These are phyloP conservation scores for Fusarium sp. DNA, from an alignment of 2,329 filamentous ascomycete species.

Conservation along the genomic window DNA sequence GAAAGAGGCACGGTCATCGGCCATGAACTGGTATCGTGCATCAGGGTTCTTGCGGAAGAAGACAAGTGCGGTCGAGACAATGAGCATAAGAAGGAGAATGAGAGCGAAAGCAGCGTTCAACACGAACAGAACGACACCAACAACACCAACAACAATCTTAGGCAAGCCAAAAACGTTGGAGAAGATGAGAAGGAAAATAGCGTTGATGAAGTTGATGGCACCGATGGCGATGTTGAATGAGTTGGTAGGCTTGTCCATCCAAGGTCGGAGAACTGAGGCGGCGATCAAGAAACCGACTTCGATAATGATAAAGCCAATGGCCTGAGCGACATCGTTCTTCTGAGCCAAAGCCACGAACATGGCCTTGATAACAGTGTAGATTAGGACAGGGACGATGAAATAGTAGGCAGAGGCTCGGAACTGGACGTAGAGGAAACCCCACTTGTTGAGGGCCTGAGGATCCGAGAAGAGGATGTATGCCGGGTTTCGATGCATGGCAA, in stretches of 20 bases:
- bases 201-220: constrained; percentile 90
- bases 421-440: constrained; percentile 97
- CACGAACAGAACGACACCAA: constrained; percentile 91
- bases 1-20: constrained; percentile 94
- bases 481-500: constrained; percentile 93
- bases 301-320: constrained; percentile 85
- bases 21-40: constrained; percentile 95
- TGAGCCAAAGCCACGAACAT: constrained; percentile 91
- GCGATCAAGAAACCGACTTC: constrained; percentile 84
- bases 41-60: constrained; percentile 95
- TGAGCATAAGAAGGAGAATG: constrained; percentile 85
- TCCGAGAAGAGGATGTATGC: constrained; percentile 98
- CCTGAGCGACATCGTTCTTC: constrained; percentile 78
- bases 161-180: constrained; percentile 89
- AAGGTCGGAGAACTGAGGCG: constrained; percentile 86
- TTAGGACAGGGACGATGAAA: constrained; percentile 86
- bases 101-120: constrained; percentile 88
- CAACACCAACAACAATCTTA: constrained; percentile 85
- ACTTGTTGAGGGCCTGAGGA: constrained; percentile 94
- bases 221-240: constrained; percentile 95
- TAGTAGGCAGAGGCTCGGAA: constrained; percentile 97
- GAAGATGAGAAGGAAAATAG: constrained; percentile 91
- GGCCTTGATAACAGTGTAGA: constrained; percentile 87
- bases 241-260: constrained; percentile 99
- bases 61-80: constrained; percentile 73